Base-by-base conservation (phyloP, 129 eudicot genomes). In the Flaveria bidentis region DNA sequence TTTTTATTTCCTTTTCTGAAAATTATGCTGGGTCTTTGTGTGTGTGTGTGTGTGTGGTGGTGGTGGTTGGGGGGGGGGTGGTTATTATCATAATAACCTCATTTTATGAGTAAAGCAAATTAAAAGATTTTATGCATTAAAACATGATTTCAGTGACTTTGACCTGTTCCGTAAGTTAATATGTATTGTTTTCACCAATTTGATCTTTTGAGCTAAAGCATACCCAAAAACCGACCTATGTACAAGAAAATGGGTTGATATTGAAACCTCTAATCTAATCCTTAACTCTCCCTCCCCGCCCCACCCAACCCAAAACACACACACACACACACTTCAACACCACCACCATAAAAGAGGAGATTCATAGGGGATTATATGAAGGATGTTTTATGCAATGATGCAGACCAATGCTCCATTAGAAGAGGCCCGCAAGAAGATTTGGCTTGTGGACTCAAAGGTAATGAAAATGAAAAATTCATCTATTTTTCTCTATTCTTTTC, bases 401-500 rank as follows among this genome's bases (percentile, higher is more conserved):
- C 89, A 95, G 99, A 95, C 96, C 3, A 87, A 83, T 53, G 78
- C 85, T 20, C 96, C 99, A 3, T 47, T 95, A 67, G 93, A 89
- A 79, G 97, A 95, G 87, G 84, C 93, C 65, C 96, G 99, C 64
- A 89, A 89, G 87, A 95, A 85, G 79, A 90, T 91, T 67, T 95
- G 86, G 87, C 92, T 95, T 70, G 94, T 95, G 79, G 99, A 95
- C 83, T 87, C 99, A 0, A 89, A 95, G 96, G 99, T 94, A 79
- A 53, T 13, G 17, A 71, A 46, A 61, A 66, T 45, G 57, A 77
- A 65, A 53, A 23, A 9, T 1, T 9, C 70, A 30, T 18, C 62
- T 8, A 47, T 81, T 17, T 15, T 25, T 51, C 13, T 23, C 17
- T 30, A 8, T 33, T 18, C 45, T 33, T 50, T 71, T 17, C 44